phyloP scores from a whole-genome alignment of 164 flowering plant species.

The Berberis vulgaris region DNA sequence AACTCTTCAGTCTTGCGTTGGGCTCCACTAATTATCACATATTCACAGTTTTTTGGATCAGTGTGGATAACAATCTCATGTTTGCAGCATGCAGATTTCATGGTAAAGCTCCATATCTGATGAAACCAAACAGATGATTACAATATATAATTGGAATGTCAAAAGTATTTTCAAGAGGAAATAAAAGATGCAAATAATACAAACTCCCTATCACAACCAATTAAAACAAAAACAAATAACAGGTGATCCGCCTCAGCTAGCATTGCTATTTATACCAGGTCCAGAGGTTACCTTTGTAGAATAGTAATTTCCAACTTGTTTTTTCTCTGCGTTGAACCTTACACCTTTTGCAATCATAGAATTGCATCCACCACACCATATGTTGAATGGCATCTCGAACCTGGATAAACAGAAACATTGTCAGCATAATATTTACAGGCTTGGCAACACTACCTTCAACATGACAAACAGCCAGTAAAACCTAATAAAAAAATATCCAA shows the following conservation, averaged over 20 bases:
- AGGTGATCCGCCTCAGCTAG: no score
- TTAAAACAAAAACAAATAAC: neutral
- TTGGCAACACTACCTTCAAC: neutral
- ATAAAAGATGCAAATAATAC: neutral
- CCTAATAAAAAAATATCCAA: neutral
- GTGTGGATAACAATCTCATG: conserved; percentile 95
- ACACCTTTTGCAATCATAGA: conserved; percentile 99
- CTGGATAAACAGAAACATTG: conserved; percentile 23
- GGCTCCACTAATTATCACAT: conserved; percentile 84
- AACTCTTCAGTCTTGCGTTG: conserved; percentile 68
- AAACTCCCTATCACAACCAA: neutral
- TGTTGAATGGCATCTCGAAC: conserved; percentile 96
- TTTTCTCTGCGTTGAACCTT: conserved; percentile 95
- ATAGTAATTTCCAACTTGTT: conserved; percentile 98
- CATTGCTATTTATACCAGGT: no score
- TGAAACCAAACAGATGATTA: conserved; percentile 4
- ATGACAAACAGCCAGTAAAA: neutral
- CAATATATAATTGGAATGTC: no score
- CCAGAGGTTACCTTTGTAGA: conserved; percentile 76
- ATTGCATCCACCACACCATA: conserved; percentile 99
- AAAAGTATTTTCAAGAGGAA: neutral
- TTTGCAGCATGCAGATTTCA: conserved; percentile 94
- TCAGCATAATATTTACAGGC: neutral
- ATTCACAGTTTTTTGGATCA: conserved; percentile 89
- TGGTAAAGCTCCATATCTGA: conserved; percentile 97